A percentile compares a stretch with the other conserved stretches of the same genome.
Evolutionary conservation across 345 rosid species (phyloP).

Genomic region (Anacardium occidentale): DNA sequence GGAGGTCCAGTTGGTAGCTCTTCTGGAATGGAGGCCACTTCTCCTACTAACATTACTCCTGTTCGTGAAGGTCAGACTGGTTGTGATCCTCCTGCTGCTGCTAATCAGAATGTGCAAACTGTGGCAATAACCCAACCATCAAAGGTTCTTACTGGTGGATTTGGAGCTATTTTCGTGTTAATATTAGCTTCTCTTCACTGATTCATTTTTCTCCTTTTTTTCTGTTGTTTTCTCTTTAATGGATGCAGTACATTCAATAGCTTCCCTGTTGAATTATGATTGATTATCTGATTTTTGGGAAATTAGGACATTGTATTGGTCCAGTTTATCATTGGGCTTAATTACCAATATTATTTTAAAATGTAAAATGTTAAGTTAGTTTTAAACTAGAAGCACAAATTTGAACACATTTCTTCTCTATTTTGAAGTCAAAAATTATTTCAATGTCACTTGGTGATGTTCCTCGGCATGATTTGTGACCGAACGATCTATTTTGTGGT

Average conservation of each 20-base stretch:
- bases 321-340: not conserved
- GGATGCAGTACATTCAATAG: not conserved
- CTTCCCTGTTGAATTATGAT: not conserved
- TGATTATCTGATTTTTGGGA: conserved; percentile 3
- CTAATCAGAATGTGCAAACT: conserved; percentile 39
- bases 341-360: not conserved
- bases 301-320: not conserved
- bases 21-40: conserved; percentile 51
- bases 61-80: conserved; percentile 48
- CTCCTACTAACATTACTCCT: conserved; percentile 44
- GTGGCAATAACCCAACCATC: conserved; percentile 34
- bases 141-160: conserved; percentile 48
- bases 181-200: not conserved
- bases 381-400: not conserved
- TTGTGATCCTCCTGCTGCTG: conserved; percentile 33
- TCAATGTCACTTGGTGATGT: conserved; percentile 12
- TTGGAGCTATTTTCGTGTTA: not conserved
- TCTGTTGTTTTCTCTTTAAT: not conserved
- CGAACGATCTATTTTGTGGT: not conserved
- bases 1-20: conserved; percentile 45
- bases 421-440: not conserved
- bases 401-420: not conserved
- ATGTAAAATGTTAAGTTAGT: not conserved
- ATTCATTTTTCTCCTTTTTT: conserved; percentile 7
- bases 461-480: not conserved